Conservation (phyloP, 1,139 yeast genomes). For the Hyphopichia khmerensis region DNA sequence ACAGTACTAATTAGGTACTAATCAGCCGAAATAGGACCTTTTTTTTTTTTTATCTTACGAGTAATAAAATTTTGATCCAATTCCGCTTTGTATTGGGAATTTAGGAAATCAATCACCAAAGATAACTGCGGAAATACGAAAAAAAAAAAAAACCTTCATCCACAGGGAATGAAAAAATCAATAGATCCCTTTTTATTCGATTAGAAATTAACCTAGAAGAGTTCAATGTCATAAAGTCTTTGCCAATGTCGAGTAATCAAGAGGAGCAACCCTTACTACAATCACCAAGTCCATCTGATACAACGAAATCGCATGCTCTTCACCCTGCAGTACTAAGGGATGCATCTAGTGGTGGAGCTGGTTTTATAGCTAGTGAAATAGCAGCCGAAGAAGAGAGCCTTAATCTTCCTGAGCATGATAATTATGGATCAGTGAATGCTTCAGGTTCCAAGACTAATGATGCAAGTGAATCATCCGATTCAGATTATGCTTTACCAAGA, state of each 20-base stretch:
- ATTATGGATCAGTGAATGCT: not conserved
- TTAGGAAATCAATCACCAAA: too few species aligned
- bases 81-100: too few species aligned
- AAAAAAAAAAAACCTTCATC: too few species aligned
- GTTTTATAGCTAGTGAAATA: conserved; percentile 48
- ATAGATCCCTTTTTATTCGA: too few species aligned
- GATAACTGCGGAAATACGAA: too few species aligned
- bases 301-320: not conserved
- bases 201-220: too few species aligned
- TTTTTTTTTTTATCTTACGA: too few species aligned
- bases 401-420: conserved; percentile 1
- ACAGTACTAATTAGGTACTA: too few species aligned
- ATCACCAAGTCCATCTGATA: not conserved
- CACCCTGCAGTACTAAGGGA: conserved; percentile 19
- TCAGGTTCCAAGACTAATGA: conserved; percentile 1
- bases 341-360: conserved; percentile 43
- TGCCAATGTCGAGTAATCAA: not conserved
- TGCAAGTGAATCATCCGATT: conserved; percentile 6
- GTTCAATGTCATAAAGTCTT: too few species aligned
- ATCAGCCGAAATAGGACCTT: too few species aligned
- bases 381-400: conserved; percentile 39
- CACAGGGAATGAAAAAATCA: too few species aligned
- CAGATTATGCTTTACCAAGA: conserved; percentile 33
- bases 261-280: not conserved
- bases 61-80: too few species aligned